phyloP scores from a whole-genome alignment of 345 rosid species.

The Brassica carinata region DNA sequence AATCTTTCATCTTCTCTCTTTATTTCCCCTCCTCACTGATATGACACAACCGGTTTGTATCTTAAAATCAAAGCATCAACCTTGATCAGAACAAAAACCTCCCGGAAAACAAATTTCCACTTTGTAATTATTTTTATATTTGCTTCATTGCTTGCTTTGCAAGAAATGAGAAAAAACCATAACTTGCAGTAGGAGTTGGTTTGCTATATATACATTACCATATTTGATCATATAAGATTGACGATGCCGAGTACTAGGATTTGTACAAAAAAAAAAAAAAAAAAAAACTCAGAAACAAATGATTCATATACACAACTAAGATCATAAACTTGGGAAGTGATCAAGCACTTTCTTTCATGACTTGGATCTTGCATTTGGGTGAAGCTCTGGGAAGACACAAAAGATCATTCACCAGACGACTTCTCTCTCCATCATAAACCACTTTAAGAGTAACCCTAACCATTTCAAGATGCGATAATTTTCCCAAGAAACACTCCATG shows the following conservation, averaged over 20 bases:
- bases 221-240: background rate
- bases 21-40: too few species aligned
- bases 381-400: conserved; percentile 28
- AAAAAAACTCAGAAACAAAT: background rate
- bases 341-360: background rate
- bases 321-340: background rate
- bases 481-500: conserved; percentile 18
- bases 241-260: background rate
- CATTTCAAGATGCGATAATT: conserved; percentile 14
- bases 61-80: background rate
- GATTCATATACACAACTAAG: background rate
- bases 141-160: background rate
- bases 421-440: conserved; percentile 4
- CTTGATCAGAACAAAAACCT: background rate
- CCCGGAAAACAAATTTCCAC: background rate
- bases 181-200: background rate
- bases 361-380: conserved; percentile 15
- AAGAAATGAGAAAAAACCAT: background rate
- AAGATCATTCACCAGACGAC: conserved; percentile 14
- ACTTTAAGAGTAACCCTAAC: conserved; percentile 10
- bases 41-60: background rate
- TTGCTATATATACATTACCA: background rate
- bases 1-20: too few species aligned
- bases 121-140: too few species aligned
- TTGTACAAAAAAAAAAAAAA: background rate